Evolutionary conservation across 352 stramenopile species (phyloP), one percentile per base, ranked within the genome.

Genomic region (Phytopythium delawarense): DNA sequence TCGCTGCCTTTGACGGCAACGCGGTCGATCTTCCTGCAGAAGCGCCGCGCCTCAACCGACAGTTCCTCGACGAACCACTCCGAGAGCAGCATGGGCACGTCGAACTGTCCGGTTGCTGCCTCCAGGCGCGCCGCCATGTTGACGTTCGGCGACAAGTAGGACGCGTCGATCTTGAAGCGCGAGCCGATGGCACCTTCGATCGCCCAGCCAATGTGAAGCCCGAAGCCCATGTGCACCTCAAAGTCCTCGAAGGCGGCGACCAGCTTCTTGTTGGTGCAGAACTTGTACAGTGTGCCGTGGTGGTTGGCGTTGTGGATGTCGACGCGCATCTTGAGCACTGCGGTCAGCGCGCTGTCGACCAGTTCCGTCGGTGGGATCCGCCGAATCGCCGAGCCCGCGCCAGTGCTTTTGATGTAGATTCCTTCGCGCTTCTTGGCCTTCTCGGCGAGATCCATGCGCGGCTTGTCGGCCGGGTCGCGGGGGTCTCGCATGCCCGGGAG

Each of bases 101-200:
- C 88, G 60, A 99, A 99, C 69, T 99, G 95, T 2, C 96, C 96
- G 7, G 91, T 98, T 18, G 96, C 96, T 52, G 92, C 96, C 74
- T 98, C 97, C 59, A 99, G 88, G 52, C 96, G 87, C 18, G 91
- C 94, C 4, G 96, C 94, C 95, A 99, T 98, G 75, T 99, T 99
- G 13, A 99, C 96, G 69, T 99, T 96, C 7, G 96, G 96, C 4
- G 93, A 98, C 2, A 99, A 72, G 63, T 99, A 99, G 1, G 96
- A 99, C 32, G 96, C 97, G 76, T 99, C 97, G 53, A 99, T 98
- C 72, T 99, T 99, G 81, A 98, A 98, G 32, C 93, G 72, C 20
- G 92, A 98, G 30, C 97, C 97, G 59, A 99, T 98, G 1, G 96
- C 96, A 28, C 97, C 97, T 79, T 99, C 97, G 45, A 99, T 99